These are phyloP conservation scores for Plasmodium billcollinsi DNA, from an alignment of 169 alveolate genomes.

Conservation along the genomic window DNA sequence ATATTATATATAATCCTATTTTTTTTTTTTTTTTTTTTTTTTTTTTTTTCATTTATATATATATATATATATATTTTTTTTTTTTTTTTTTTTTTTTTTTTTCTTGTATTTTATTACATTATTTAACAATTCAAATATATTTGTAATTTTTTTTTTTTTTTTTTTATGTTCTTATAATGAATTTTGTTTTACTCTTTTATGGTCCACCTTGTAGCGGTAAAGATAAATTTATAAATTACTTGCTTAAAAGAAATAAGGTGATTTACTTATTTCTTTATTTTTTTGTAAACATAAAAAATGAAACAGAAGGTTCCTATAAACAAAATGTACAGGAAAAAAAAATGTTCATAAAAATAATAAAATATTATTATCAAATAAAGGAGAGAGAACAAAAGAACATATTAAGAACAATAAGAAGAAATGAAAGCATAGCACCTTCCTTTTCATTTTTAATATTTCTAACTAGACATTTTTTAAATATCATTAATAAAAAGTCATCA, in stretches of 20 bases:
- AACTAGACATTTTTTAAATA: no score
- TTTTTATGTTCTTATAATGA: conserved; percentile 29
- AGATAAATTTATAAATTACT: conserved; percentile 44
- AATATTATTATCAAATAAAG: conserved; percentile 10
- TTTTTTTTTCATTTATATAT: not conserved
- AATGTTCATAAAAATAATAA: conserved; percentile 41
- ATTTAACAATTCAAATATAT: not conserved
- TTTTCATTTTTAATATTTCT: no score
- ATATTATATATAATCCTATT: not conserved
- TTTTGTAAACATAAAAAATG: not conserved
- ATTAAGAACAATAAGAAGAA: not conserved
- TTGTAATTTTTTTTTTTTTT: not conserved
- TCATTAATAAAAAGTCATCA: no score
- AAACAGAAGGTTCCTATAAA: not conserved
- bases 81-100: not conserved
- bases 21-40: not conserved
- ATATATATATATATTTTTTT: not conserved
- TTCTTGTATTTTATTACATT: not conserved
- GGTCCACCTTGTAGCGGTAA: conserved; percentile 75
- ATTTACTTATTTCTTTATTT: conserved; percentile 27
- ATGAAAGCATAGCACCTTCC: not conserved
- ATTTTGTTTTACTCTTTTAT: conserved; percentile 35
- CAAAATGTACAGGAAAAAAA: conserved; percentile 10
- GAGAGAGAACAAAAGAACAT: conserved; percentile 2
- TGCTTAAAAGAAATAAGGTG: conserved; percentile 6